phyloP scores from a whole-genome alignment of 2,329 filamentous ascomycete species.

The Dactylellina parvicollis region DNA sequence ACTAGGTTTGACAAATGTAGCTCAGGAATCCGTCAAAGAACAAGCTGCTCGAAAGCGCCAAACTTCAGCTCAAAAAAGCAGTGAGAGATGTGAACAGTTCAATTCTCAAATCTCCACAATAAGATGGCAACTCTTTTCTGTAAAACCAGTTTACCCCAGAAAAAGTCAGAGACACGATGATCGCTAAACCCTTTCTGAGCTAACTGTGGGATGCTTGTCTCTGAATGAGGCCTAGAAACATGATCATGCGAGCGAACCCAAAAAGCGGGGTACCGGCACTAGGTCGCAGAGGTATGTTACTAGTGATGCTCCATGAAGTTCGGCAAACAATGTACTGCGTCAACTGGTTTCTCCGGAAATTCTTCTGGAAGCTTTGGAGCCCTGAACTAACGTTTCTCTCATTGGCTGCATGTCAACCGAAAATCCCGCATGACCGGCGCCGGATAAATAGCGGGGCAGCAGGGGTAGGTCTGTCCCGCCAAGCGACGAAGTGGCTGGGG shows the following conservation, averaged over 20 bases:
- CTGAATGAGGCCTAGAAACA: slow-evolving; percentile 2
- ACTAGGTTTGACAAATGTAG: neutral
- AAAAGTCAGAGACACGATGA: neutral
- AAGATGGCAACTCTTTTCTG: neutral
- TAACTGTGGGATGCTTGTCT: slow-evolving; percentile 13
- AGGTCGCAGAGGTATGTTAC: slow-evolving; percentile 14
- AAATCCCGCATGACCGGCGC: slow-evolving; percentile 54
- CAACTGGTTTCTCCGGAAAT: slow-evolving; percentile 49
- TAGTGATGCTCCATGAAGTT: neutral
- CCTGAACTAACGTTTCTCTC: neutral
- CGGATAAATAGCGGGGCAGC: slow-evolving; percentile 54
- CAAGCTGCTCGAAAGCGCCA: neutral
- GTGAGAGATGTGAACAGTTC: neutral
- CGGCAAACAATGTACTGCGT: neutral
- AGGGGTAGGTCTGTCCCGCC: slow-evolving; percentile 24
- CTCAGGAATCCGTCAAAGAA: neutral
- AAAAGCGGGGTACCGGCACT: slow-evolving; percentile 46
- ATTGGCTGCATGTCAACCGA: slow-evolving; percentile 51
- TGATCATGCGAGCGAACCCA: slow-evolving; percentile 6
- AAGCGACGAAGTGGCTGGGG: slow-evolving; percentile 29
- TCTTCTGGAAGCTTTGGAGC: slow-evolving; percentile 50
- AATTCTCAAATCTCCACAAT: slow-evolving; percentile 17
- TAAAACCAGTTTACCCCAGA: slow-evolving; percentile 29
- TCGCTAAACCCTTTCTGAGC: slow-evolving; percentile 30
- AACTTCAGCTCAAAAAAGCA: neutral